phyloP scores from a whole-genome alignment of 768 basidiomycete genomes.

The Mycena rosella region DNA sequence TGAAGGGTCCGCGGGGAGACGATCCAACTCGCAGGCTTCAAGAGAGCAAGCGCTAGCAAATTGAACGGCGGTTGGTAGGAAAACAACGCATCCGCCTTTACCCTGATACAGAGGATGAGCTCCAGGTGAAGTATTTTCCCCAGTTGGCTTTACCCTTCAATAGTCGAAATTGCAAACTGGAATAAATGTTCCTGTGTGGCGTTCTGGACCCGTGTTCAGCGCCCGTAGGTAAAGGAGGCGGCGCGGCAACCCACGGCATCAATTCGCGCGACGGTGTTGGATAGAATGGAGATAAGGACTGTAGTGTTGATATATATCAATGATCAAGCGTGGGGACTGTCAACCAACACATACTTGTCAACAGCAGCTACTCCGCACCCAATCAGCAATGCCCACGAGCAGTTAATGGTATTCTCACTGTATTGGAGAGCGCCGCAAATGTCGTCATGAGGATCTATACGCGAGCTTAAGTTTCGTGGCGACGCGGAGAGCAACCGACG shows the following conservation, averaged over 20 bases:
- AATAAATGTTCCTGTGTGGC: slow-evolving; percentile 77
- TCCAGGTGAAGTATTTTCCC: background rate
- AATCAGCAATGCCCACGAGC: no score
- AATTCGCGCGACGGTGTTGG: slow-evolving; percentile 90
- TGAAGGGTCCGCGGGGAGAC: slow-evolving; percentile 86
- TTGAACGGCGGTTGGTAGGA: slow-evolving; percentile 95
- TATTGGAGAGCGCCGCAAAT: slow-evolving; percentile 85
- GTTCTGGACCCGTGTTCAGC: slow-evolving; percentile 52
- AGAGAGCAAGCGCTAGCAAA: slow-evolving; percentile 80
- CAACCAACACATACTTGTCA: slow-evolving; percentile 73
- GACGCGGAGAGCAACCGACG: background rate
- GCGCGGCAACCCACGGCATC: slow-evolving; percentile 60
- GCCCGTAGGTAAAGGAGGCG: background rate
- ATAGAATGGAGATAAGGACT: slow-evolving; percentile 91
- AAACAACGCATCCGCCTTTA: slow-evolving; percentile 91
- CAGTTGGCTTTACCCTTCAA: slow-evolving; percentile 78
- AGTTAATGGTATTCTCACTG: no score
- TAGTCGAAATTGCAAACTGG: slow-evolving; percentile 87
- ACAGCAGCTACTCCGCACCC: no score
- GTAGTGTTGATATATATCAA: slow-evolving; percentile 15
- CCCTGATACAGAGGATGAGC: slow-evolving; percentile 56
- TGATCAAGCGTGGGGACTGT: background rate
- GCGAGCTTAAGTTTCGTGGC: slow-evolving; percentile 21
- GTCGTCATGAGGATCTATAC: slow-evolving; percentile 73
- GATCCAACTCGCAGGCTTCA: slow-evolving; percentile 84